Evolutionary conservation across 164 flowering plant genomes (phyloP).

Genomic region (Nymphaea thermarum): DNA sequence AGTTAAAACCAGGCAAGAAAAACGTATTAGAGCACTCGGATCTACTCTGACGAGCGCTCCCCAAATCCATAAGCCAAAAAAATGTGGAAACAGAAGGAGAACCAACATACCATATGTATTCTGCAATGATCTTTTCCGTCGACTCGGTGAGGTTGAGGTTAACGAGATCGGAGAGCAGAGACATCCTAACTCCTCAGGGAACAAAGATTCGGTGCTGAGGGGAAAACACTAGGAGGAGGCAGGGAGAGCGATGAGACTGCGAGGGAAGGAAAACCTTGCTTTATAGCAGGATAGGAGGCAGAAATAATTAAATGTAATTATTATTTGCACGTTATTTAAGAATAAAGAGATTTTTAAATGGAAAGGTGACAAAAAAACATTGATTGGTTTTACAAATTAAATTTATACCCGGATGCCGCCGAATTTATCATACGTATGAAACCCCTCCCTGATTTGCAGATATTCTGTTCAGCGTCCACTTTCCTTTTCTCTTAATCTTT

Average conservation of each 20-base stretch:
- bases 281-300: background rate
- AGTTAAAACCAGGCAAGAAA: background rate
- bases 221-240: background rate
- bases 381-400: too few species aligned
- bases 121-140: constrained; percentile 57
- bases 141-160: constrained; percentile 51
- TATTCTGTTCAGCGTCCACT: too few species aligned
- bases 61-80: background rate
- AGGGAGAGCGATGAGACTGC: background rate
- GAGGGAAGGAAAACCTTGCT: background rate
- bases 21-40: background rate
- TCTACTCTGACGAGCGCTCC: background rate
- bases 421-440: too few species aligned
- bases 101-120: constrained; percentile 58
- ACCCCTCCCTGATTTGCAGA: too few species aligned
- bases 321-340: too few species aligned
- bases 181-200: constrained; percentile 19
- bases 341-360: too few species aligned
- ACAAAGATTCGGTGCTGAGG: background rate
- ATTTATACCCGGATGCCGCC: too few species aligned
- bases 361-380: too few species aligned
- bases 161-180: constrained; percentile 51
- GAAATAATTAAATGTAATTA: too few species aligned
- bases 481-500: too few species aligned
- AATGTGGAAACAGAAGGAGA: background rate